Base-by-base conservation (phyloP, 345 rosid genomes). In the Camelina sativa region DNA sequence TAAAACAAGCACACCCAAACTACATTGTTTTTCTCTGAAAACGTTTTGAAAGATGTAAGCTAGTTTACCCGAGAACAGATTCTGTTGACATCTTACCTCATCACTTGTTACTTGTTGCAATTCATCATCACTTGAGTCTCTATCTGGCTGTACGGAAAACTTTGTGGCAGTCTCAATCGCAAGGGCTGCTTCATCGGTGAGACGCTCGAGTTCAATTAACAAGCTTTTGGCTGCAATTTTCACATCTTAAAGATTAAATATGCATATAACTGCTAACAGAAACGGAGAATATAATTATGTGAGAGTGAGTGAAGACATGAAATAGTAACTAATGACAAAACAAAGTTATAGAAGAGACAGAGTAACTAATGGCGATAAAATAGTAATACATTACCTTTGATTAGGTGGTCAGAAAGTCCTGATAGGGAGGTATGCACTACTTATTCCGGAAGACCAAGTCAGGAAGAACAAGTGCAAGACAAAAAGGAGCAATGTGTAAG, bases 321-420 rank as follows among this genome's bases (percentile, higher is more conserved):
- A 47, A 35, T 53, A 63, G 22, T n/a, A n/a, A 55, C 50, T 30
- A 22, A 38, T 2, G 35, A 41, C 11, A 40, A 53, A 43, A 61
- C 47, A 59, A 23, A 46, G 17, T 8, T 25, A 34, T 11, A 69
- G 52, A 53, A 69, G 52, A 53, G 4, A 55, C 15, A 11, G 46
- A 51, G 11, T 35, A 53, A 11, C 8, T 34, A 34, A 38, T 32
- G 38, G 22, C 25, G 22, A 23, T 8, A 37, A 37, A 7, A 32
- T 1, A 61, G 46, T 61, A 11, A 57, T 30, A 54, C 47, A 22
- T 75, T 82, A 92, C 96, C 98, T 85, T 79, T 74, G 67, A 61
- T 70, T 58, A 88, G 44, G 71, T 86, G 83, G 43, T 84, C 85
- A 47, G 69, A 76, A 76, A 92, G 91, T 79, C 83, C 96, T 13